Conservation (phyloP, 2,329 filamentous ascomycete genomes). For the Phoma sp. region DNA sequence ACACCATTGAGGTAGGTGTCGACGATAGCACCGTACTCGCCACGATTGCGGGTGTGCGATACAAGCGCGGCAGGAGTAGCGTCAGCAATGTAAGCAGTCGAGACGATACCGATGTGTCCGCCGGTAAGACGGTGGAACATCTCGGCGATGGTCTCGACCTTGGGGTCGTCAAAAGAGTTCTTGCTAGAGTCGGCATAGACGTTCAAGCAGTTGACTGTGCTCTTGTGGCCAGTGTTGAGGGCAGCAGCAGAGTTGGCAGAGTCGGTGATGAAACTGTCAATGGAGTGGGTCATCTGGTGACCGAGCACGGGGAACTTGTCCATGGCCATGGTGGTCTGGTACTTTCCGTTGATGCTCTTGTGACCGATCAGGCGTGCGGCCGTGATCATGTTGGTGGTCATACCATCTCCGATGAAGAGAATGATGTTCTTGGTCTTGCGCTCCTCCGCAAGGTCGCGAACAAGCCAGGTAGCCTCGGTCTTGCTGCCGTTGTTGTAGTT, state of each 20-base stretch:
- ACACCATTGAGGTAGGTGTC: constrained; percentile 78
- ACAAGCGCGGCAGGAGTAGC: constrained; percentile 73
- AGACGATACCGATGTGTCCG: constrained; percentile 67
- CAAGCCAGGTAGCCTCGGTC: constrained; percentile 77
- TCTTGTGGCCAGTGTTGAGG: constrained; percentile 83
- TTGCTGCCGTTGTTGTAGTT: constrained; percentile 74
- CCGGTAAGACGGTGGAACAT: constrained; percentile 74
- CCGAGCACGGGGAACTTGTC: constrained; percentile 86
- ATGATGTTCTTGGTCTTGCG: constrained; percentile 85
- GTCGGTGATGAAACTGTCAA: constrained; percentile 85
- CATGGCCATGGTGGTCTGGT: constrained; percentile 75
- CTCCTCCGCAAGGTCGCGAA: constrained; percentile 71
- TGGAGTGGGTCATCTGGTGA: constrained; percentile 87
- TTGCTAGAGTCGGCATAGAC: constrained; percentile 80
- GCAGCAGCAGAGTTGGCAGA: constrained; percentile 84
- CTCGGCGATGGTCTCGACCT: constrained; percentile 83
- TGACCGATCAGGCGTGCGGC: constrained; percentile 82
- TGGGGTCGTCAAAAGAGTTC: constrained; percentile 79
- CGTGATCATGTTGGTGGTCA: constrained; percentile 77
- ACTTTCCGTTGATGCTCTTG: constrained; percentile 83
- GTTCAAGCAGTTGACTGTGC: constrained; percentile 79
- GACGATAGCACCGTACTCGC: constrained; percentile 72
- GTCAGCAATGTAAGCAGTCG: constrained; percentile 81
- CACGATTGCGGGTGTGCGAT: constrained; percentile 71
- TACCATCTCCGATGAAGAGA: constrained; percentile 77